Percentiles rank a stretch among this genome's conserved stretches.
Evolutionary conservation across 202 grass and related monocot species (phyloP).

Genomic region (Elaeis oleifera): DNA sequence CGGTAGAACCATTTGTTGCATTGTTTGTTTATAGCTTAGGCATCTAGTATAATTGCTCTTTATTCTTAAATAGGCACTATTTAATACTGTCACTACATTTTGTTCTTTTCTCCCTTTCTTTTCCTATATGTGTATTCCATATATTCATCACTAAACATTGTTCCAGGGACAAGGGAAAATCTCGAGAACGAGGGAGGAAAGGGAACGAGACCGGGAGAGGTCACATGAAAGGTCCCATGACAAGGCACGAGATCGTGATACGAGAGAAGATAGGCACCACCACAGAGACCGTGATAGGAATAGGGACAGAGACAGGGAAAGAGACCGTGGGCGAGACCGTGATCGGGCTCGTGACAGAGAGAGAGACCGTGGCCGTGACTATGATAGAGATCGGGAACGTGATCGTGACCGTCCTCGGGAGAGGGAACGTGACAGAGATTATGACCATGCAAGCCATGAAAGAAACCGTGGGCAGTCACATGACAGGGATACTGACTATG

Average conservation of each 20-base stretch:
- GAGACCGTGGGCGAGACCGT: no score
- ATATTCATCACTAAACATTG: background rate
- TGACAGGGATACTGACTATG: constrained; percentile 46
- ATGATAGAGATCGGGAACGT: constrained; percentile 20
- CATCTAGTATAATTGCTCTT: no score
- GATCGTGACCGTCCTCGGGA: constrained; percentile 20
- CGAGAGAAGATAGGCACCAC: constrained; percentile 22
- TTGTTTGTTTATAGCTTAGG: no score
- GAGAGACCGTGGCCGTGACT: constrained; percentile 44
- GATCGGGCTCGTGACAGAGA: constrained; percentile 36
- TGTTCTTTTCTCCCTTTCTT: no score
- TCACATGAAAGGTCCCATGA: background rate
- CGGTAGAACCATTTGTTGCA: constrained; percentile 23
- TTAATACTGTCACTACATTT: no score
- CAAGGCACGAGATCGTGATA: background rate
- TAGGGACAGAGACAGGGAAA: constrained; percentile 46
- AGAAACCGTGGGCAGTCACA: constrained; percentile 33
- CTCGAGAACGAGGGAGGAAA: constrained; percentile 34
- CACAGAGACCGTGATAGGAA: constrained; percentile 41
- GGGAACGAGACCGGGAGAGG: constrained; percentile 1
- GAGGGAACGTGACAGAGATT: constrained; percentile 43
- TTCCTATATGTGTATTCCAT: no score
- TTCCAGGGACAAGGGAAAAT: constrained; percentile 60
- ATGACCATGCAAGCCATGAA: constrained; percentile 41
- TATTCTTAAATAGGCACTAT: no score